phyloP scores from a whole-genome alignment of 768 basidiomycete genomes.

The Auricularia heimuer region DNA sequence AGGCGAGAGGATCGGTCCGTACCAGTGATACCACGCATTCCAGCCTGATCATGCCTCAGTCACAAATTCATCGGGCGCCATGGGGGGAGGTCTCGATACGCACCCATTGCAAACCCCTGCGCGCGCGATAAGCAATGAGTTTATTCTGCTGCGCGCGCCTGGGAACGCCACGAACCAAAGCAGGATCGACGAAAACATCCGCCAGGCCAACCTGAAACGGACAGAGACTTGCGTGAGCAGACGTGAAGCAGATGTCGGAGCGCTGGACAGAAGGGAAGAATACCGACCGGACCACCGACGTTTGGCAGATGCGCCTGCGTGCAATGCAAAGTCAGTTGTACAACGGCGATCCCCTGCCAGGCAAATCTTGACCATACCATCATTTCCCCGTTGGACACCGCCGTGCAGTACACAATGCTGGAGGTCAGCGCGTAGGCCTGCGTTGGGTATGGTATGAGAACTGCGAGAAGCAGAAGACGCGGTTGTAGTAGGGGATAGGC shows the following conservation, averaged over 20 bases:
- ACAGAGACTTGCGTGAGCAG: no score
- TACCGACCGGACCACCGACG: constrained; percentile 12
- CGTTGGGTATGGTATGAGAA: neutral
- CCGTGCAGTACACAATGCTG: constrained; percentile 12
- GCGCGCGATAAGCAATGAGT: neutral
- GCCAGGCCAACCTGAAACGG: constrained; percentile 12
- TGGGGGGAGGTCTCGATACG: neutral
- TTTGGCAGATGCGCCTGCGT: constrained; percentile 10
- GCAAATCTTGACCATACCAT: neutral
- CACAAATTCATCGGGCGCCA: constrained; percentile 4
- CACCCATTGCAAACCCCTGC: neutral
- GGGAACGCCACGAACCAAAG: constrained; percentile 3
- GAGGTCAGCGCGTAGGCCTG: constrained; percentile 6
- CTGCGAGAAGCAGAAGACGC: neutral
- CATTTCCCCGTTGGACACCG: constrained; percentile 14
- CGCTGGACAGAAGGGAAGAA: no score
- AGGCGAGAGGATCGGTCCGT: constrained; percentile 5
- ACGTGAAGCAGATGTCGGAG: no score
- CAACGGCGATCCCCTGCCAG: neutral
- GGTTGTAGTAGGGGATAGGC: neutral
- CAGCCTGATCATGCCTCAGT: constrained; percentile 6
- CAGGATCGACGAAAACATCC: constrained; percentile 15
- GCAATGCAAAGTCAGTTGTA: neutral
- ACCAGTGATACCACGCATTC: constrained; percentile 12
- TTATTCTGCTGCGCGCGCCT: neutral